A percentile compares a stretch with the other conserved stretches of the same genome.
Conservation (phyloP, 192 early-diverging fungal species). For the Paraglomus brasilianum region DNA sequence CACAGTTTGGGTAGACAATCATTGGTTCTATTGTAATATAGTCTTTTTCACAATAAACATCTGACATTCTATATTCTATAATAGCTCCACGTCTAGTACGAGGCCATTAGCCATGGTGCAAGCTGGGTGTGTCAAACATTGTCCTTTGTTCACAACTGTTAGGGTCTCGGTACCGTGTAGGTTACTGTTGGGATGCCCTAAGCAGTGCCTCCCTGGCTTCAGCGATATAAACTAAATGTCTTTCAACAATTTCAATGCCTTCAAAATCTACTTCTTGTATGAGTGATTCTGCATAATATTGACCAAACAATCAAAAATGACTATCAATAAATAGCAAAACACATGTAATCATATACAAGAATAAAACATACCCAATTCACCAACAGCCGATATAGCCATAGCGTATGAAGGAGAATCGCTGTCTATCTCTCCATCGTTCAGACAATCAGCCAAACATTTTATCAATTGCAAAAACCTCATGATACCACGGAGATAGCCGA, state of each 20-base stretch:
- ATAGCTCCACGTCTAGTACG: no score
- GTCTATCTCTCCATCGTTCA: constrained; percentile 43
- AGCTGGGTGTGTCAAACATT: no score
- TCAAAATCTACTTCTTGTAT: constrained; percentile 59
- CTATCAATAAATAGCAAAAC: neutral
- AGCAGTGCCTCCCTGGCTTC: constrained; percentile 43
- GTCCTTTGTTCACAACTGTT: no score
- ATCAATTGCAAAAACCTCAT: constrained; percentile 61
- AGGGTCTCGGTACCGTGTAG: no score
- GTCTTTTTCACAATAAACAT: no score
- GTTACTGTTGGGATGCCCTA: no score
- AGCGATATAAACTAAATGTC: constrained; percentile 49
- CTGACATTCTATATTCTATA: no score
- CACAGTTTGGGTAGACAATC: no score
- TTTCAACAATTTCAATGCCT: constrained; percentile 65
- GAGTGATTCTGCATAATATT: constrained; percentile 43
- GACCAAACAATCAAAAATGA: neutral
- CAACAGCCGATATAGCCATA: constrained; percentile 57
- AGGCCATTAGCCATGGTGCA: no score
- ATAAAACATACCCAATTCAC: constrained; percentile 65
- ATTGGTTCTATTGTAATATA: no score
- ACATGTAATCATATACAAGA: constrained; percentile 31
- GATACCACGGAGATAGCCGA: constrained; percentile 59
- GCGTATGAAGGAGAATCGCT: constrained; percentile 42
- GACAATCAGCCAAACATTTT: constrained; percentile 56